Percentiles rank a stretch among this genome's conserved stretches.
Conservation (phyloP, 441 rosid species). For the Populus hybrid region DNA sequence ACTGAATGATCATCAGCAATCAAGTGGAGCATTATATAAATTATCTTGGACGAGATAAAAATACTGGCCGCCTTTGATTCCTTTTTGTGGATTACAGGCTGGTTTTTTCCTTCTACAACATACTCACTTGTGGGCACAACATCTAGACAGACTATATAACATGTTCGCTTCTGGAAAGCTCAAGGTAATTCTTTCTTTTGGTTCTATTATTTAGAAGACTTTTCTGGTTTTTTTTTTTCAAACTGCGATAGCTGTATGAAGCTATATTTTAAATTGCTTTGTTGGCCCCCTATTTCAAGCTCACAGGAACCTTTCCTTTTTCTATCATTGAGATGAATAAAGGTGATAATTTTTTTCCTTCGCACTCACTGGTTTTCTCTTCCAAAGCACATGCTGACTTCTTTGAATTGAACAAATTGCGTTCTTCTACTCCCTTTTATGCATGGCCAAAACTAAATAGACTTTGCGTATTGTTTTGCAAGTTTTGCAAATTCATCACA, state of each 20-base stretch:
- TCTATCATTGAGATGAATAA: background rate
- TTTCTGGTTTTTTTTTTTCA: too few species aligned
- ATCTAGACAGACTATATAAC: slow-evolving; percentile 59
- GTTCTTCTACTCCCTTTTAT: background rate
- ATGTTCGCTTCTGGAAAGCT: slow-evolving; percentile 82
- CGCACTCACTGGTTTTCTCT: background rate
- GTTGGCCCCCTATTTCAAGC: background rate
- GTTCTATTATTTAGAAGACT: background rate
- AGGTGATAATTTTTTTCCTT: background rate
- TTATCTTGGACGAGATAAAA: background rate
- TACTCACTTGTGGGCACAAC: slow-evolving; percentile 71
- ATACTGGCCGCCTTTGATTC: background rate
- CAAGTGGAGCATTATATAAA: background rate
- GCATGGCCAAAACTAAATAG: background rate
- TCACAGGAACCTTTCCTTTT: background rate
- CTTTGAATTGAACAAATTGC: too few species aligned
- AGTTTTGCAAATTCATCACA: background rate
- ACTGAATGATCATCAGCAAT: background rate
- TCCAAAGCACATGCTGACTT: background rate
- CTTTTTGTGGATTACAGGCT: slow-evolving; percentile 49
- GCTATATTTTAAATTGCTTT: background rate
- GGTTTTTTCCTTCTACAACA: slow-evolving; percentile 90
- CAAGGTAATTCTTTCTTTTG: slow-evolving; percentile 47
- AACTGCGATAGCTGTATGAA: background rate
- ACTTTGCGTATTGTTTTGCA: background rate